phyloP scores from a whole-genome alignment of 2,329 filamentous ascomycete species.

The Atkinsonella texensis region DNA sequence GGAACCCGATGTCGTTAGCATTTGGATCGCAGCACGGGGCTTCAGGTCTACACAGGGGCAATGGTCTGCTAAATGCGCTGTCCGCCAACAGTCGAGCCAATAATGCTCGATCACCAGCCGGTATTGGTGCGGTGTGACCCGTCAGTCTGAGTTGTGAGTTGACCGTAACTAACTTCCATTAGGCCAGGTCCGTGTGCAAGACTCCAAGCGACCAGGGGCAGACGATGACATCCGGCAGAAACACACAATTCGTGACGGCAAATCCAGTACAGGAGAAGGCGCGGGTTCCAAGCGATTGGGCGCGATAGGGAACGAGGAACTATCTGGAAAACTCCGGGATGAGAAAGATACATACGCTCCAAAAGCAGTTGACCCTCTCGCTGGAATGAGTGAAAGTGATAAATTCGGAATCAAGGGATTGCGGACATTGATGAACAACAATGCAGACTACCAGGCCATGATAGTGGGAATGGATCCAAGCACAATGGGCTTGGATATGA shows the following conservation, averaged over 20 bases:
- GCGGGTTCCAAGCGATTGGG: constrained; percentile 28
- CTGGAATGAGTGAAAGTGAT: constrained; percentile 49
- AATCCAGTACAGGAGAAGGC: constrained; percentile 24
- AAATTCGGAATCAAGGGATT: constrained; percentile 55
- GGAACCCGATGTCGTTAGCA: constrained; percentile 37
- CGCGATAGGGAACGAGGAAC: constrained; percentile 33
- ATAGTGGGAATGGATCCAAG: constrained; percentile 47
- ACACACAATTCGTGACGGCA: constrained; percentile 26
- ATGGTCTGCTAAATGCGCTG: constrained; percentile 52
- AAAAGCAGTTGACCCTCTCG: constrained; percentile 44
- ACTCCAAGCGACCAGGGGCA: constrained; percentile 20
- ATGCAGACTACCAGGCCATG: constrained; percentile 49
- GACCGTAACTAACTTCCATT: constrained; percentile 11
- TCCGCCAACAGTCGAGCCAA: constrained; percentile 43
- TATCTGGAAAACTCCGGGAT: constrained; percentile 29
- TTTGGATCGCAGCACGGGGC: constrained; percentile 37
- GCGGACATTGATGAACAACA: constrained; percentile 50
- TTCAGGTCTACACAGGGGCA: constrained; percentile 34
- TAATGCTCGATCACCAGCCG: constrained; percentile 37
- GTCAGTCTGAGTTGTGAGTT: neutral
- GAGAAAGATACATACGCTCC: constrained; percentile 26
- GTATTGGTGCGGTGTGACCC: constrained; percentile 19
- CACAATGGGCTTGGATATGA: constrained; percentile 45
- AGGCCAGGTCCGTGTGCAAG: constrained; percentile 29
- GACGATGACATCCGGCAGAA: constrained; percentile 31